These are phyloP conservation scores for Catharanthus roseus DNA, from an alignment of 257 asterid genomes.

Conservation along the genomic window DNA sequence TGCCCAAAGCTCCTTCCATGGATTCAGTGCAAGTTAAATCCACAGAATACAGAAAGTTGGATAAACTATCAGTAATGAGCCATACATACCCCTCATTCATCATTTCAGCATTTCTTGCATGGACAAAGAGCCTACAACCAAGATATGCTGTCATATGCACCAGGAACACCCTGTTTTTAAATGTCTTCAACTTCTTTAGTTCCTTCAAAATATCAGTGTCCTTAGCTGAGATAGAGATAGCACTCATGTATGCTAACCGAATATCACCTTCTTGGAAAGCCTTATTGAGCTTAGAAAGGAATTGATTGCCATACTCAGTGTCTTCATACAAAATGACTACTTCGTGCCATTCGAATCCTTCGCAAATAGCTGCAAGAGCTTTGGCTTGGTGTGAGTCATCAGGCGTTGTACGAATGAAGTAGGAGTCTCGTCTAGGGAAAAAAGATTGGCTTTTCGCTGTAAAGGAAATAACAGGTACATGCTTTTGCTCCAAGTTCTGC, in stretches of 20 bases:
- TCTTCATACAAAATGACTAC: constrained; percentile 46
- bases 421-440: constrained; percentile 12
- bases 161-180: constrained; percentile 43
- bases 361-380: constrained; percentile 40
- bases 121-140: constrained; percentile 29
- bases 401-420: constrained; percentile 28
- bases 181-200: constrained; percentile 20
- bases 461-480: constrained; percentile 24
- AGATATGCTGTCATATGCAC: constrained; percentile 47
- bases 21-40: constrained; percentile 31
- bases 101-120: constrained; percentile 35
- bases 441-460: constrained; percentile 25
- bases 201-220: constrained; percentile 26
- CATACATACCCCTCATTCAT: constrained; percentile 56
- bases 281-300: constrained; percentile 34
- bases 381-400: constrained; percentile 38
- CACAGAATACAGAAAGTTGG: constrained; percentile 36
- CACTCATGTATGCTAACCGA: constrained; percentile 22
- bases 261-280: constrained; percentile 40
- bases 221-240: constrained; percentile 27
- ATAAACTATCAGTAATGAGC: constrained; percentile 48
- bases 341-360: constrained; percentile 39
- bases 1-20: constrained; percentile 66
- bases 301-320: constrained; percentile 33
- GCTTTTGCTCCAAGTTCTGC: constrained; percentile 20